Conservation (phyloP, 1,284 basidiomycete genomes). For the Puccinia polysora region DNA sequence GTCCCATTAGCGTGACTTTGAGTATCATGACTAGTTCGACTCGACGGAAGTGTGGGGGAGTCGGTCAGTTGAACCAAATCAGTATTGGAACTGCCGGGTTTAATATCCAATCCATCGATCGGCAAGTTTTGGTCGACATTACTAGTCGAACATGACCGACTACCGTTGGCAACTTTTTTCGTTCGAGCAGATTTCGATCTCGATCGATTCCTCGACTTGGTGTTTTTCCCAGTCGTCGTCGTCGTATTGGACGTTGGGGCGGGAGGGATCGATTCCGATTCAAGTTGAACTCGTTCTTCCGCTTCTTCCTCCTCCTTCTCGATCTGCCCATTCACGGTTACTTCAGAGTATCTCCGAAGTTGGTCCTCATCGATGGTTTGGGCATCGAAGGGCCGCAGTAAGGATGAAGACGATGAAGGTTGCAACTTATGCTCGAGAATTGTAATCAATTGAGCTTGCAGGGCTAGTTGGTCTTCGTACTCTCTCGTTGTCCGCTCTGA, state of each 20-base stretch:
- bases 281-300: too few species aligned
- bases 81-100: not conserved
- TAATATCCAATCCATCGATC: not conserved
- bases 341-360: slow-evolving; percentile 15
- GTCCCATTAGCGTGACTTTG: not conserved
- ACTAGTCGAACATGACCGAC: not conserved
- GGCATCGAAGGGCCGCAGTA: not conserved
- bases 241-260: not conserved
- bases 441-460: not conserved
- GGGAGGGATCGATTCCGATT: not conserved
- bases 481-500: not conserved
- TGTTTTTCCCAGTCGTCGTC: not conserved
- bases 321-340: slow-evolving; percentile 15
- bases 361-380: slow-evolving; percentile 1
- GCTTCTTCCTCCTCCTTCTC: not conserved
- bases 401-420: not conserved
- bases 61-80: not conserved
- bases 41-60: not conserved
- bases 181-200: not conserved
- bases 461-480: not conserved
- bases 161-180: not conserved
- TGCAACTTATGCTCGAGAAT: not conserved
- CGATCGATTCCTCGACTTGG: not conserved
- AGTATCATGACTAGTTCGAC: not conserved
- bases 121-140: not conserved